A percentile compares a stretch with the other conserved stretches of the same genome.
Conservation (phyloP, 2,329 filamentous ascomycete species). For the Talaromyces sp. region DNA sequence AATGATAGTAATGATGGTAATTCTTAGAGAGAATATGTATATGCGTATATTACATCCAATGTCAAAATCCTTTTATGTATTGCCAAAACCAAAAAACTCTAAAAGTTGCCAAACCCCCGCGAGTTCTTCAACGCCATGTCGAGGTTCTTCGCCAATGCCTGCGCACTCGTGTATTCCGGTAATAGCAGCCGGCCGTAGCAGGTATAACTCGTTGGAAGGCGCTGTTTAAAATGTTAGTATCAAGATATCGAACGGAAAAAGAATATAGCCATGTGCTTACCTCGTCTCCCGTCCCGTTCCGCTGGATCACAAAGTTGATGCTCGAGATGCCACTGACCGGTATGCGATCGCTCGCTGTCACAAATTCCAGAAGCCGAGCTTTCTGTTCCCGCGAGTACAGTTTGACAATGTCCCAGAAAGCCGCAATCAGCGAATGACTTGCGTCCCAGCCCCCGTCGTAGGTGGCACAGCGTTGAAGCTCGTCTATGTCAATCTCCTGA, state of each 20-base stretch:
- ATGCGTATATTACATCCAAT: background rate
- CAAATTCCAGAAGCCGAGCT: conserved; percentile 78
- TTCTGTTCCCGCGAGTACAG: conserved; percentile 58
- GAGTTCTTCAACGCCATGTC: conserved; percentile 83
- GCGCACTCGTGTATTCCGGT: conserved; percentile 70
- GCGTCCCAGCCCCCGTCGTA: conserved; percentile 77
- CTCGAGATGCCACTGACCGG: conserved; percentile 81
- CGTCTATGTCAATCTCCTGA: conserved; percentile 70
- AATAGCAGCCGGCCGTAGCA: conserved; percentile 87
- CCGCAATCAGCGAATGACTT: conserved; percentile 61
- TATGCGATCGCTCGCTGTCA: conserved; percentile 86
- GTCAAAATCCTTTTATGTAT: background rate
- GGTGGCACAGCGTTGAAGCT: conserved; percentile 63
- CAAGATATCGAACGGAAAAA: background rate
- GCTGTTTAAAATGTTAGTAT: conserved; percentile 18
- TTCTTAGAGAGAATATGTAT: background rate
- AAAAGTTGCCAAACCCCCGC: conserved; percentile 82
- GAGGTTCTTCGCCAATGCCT: conserved; percentile 68
- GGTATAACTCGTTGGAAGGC: conserved; percentile 80
- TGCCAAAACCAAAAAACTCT: background rate
- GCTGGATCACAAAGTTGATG: conserved; percentile 77
- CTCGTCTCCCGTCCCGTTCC: conserved; percentile 61
- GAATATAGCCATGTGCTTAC: conserved; percentile 20
- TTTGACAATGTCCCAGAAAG: conserved; percentile 84
- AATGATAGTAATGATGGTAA: background rate